Evolutionary conservation across 2,329 filamentous ascomycete species (phyloP).

Genomic region (Tolypocladium cylindrosporum): DNA sequence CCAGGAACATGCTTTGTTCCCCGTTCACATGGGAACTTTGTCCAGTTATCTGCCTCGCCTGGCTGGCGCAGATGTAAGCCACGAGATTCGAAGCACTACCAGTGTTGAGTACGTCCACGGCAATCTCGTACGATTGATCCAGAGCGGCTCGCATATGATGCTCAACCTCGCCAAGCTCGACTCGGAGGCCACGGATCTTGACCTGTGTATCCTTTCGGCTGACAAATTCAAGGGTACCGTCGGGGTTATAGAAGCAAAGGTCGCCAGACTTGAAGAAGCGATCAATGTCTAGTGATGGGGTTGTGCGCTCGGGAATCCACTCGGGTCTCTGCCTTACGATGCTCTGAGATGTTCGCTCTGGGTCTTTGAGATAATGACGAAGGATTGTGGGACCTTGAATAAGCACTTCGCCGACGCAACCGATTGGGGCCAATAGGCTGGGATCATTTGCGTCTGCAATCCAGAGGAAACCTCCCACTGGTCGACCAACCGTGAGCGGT

Average conservation of each 20-base stretch:
- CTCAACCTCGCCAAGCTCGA: slow-evolving; percentile 10
- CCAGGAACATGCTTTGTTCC: not conserved
- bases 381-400: slow-evolving; percentile 5
- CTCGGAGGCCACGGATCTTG: slow-evolving; percentile 10
- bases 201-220: slow-evolving; percentile 4
- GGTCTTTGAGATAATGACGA: slow-evolving; percentile 2
- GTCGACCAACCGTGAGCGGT: slow-evolving; percentile 1
- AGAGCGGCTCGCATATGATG: slow-evolving; percentile 1
- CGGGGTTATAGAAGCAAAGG: slow-evolving; percentile 6
- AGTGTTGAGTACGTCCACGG: not conserved
- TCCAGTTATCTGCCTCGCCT: not conserved
- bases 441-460: slow-evolving; percentile 1
- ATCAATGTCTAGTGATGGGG: not conserved
- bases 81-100: not conserved
- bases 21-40: no score
- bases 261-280: slow-evolving; percentile 11
- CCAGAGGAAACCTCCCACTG: slow-evolving; percentile 1
- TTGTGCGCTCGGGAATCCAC: not conserved
- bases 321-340: not conserved
- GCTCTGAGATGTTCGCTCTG: not conserved
- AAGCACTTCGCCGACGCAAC: slow-evolving; percentile 4
- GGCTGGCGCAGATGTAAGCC: not conserved
- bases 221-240: slow-evolving; percentile 8
- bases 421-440: not conserved
- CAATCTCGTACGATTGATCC: not conserved